phyloP scores from a whole-genome alignment of 345 rosid species.

The Lepidium africanum region DNA sequence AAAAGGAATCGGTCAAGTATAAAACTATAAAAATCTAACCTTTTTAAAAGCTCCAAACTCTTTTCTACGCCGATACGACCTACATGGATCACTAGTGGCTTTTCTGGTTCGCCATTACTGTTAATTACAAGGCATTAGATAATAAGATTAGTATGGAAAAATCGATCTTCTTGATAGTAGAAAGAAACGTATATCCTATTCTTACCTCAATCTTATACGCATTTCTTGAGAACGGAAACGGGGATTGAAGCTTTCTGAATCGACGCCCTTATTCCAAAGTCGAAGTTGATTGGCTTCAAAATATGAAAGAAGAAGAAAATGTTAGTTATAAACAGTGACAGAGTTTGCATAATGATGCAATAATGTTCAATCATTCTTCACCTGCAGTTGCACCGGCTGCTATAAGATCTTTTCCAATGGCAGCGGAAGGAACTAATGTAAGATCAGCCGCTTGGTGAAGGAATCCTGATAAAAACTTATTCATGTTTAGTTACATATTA shows the following conservation, averaged over 20 bases:
- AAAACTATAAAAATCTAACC: slow-evolving; percentile 32
- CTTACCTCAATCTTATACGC: slow-evolving; percentile 75
- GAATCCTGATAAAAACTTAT: slow-evolving; percentile 47
- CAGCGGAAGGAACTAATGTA: slow-evolving; percentile 91
- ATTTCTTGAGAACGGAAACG: slow-evolving; percentile 68
- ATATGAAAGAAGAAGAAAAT: background rate
- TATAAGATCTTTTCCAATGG: slow-evolving; percentile 77
- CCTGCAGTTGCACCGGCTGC: slow-evolving; percentile 90
- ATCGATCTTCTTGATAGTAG: background rate
- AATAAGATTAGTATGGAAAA: background rate
- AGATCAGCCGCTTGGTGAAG: slow-evolving; percentile 99
- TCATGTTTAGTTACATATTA: background rate
- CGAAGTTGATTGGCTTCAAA: slow-evolving; percentile 82
- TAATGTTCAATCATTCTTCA: slow-evolving; percentile 14
- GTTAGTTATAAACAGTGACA: slow-evolving; percentile 12
- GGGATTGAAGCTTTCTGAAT: slow-evolving; percentile 88
- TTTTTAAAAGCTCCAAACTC: slow-evolving; percentile 90
- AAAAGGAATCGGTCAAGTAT: background rate
- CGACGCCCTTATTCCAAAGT: slow-evolving; percentile 98
- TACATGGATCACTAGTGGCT: slow-evolving; percentile 84
- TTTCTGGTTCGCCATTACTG: slow-evolving; percentile 90
- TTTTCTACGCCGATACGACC: slow-evolving; percentile 96
- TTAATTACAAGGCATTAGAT: slow-evolving; percentile 11
- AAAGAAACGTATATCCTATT: background rate
- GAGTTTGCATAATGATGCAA: background rate